Evolutionary conservation across 345 rosid species (phyloP).

Genomic region (Arabidopsis arenosa): DNA sequence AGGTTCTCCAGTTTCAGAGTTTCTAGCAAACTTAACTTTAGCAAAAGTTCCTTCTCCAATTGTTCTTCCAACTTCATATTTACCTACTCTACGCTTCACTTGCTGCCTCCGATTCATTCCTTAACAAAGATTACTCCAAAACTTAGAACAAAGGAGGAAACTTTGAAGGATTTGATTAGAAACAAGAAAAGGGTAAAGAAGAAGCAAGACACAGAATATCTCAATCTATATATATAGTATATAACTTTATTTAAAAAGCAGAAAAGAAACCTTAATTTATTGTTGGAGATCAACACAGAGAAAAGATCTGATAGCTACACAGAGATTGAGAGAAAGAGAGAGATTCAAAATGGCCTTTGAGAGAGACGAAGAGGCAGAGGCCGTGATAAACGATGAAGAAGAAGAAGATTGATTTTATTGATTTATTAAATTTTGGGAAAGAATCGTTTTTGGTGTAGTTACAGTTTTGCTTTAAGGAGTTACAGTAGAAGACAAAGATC

Average conservation of each 20-base stretch:
- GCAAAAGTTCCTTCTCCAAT: constrained; percentile 99
- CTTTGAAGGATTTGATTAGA: background rate
- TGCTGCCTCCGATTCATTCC: constrained; percentile 45
- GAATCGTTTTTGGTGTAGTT: background rate
- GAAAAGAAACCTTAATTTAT: constrained; percentile 26
- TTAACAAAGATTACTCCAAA: background rate
- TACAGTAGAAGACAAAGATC: constrained; percentile 28
- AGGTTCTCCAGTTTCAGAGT: constrained; percentile 78
- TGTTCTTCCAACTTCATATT: constrained; percentile 94
- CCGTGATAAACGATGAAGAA: constrained; percentile 22
- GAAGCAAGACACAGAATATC: background rate
- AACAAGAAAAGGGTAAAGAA: background rate
- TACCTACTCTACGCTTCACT: constrained; percentile 84
- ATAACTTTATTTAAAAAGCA: background rate
- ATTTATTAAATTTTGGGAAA: background rate
- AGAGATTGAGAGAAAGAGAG: constrained; percentile 8
- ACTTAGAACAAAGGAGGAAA: background rate
- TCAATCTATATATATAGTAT: background rate
- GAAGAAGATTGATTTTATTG: background rate
- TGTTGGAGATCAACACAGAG: constrained; percentile 10
- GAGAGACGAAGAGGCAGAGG: constrained; percentile 46
- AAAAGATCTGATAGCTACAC: constrained; percentile 27
- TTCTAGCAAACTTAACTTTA: constrained; percentile 93
- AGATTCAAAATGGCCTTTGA: constrained; percentile 23
- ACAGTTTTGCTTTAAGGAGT: constrained; percentile 7